Base-by-base conservation (phyloP, 2,329 filamentous ascomycete species). In the Penicillium rolfsii region DNA sequence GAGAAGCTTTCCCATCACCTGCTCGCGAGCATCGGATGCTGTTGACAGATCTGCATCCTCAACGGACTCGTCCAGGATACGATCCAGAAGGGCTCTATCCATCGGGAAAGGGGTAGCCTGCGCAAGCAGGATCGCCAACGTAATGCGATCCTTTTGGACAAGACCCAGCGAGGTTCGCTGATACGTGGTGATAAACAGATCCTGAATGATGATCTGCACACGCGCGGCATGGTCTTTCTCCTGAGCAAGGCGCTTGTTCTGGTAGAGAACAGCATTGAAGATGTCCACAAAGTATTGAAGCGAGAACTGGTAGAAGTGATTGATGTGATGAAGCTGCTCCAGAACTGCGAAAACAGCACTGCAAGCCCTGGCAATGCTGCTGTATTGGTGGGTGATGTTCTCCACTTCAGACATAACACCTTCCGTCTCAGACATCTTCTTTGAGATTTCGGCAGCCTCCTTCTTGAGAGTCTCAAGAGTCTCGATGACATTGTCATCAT, bases 251-350 rank as follows among this genome's bases (percentile, higher is more conserved):
- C 87, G 87, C 71, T 89, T 88, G 77, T 96, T 96, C 60, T 87
- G 85, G 68, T 90, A 90, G 41, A 99, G 84, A 7, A 99, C 95
- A 5, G 90, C 87, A 74, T 96, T 91, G 85, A 99, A 99, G 69
- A 99, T 99, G 75, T 97, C 91, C 58, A 97, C 86, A 80, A 99
- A 99, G 80, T 97, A 99, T 77, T 97, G 93, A 61, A 99, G 84
- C 40, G 95, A 99, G 83, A 99, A 99, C 76, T 98, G 96, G 78
- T 99, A 99, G 80, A 98, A 98, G 82, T 98, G 95, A 77, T 99
- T 97, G 76, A 99, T 89, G 74, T 97, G 96, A 78, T 98, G 94
- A 60, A 99, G 86, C 77, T 99, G 94, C 80, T 99, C 96, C 63
- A 99, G 83, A 14, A 99, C 91, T 35, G 96, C 93, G 76, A 98